phyloP scores from a whole-genome alignment of 108 stramenopile genomes.

The Nitzschia sp. region DNA sequence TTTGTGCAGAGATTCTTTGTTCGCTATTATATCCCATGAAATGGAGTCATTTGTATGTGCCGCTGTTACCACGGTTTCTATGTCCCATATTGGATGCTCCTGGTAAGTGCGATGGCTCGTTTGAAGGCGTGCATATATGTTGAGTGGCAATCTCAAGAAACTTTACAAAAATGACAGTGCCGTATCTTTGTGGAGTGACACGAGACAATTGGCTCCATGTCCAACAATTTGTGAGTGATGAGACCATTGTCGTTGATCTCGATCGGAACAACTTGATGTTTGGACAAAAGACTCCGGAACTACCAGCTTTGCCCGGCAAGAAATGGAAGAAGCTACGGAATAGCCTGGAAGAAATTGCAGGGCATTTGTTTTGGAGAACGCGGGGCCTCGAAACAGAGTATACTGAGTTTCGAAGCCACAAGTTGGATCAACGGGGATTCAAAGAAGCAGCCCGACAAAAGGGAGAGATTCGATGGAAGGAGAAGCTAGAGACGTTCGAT shows the following conservation, averaged over 20 bases:
- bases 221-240: slow-evolving; percentile 69
- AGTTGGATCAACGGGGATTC: slow-evolving; percentile 8
- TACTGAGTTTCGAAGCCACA: slow-evolving; percentile 1
- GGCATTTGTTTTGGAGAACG: slow-evolving; percentile 81
- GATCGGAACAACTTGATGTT: slow-evolving; percentile 78
- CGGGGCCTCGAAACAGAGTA: slow-evolving; percentile 66
- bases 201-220: slow-evolving; percentile 75
- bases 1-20: slow-evolving; percentile 92
- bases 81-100: slow-evolving; percentile 91
- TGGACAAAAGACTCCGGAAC: slow-evolving; percentile 51
- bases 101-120: slow-evolving; percentile 14
- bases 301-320: slow-evolving; percentile 69
- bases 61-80: slow-evolving; percentile 78
- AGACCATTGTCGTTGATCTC: slow-evolving; percentile 90
- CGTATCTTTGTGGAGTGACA: slow-evolving; percentile 87
- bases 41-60: slow-evolving; percentile 93
- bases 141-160: too few relatives aligned
- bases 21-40: slow-evolving; percentile 94
- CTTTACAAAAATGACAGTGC: too few relatives aligned
- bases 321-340: slow-evolving; percentile 74
- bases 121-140: background rate
- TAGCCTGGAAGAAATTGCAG: slow-evolving; percentile 67
- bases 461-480: slow-evolving; percentile 67
- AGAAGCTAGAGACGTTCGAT: slow-evolving; percentile 68
- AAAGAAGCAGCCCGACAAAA: slow-evolving; percentile 23